A percentile compares a stretch with the other conserved stretches of the same genome.
Conservation (phyloP, 1,139 yeast species). For the Kluyveromyces sp. region DNA sequence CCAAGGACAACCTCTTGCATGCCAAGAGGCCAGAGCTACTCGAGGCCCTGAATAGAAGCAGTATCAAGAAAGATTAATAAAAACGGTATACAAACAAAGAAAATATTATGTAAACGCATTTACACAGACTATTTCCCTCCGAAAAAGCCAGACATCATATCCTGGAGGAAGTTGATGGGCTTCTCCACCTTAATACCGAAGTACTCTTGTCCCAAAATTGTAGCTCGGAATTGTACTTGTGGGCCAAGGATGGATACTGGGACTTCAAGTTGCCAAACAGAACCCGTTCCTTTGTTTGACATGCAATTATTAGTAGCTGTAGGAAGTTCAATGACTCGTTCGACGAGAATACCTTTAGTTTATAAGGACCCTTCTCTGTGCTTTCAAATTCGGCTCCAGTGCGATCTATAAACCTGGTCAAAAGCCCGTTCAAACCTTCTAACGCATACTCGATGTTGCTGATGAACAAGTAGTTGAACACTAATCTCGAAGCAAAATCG, state of each 20-base stretch:
- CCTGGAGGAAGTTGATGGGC: constrained; percentile 65
- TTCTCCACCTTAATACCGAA: constrained; percentile 54
- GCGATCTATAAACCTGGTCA: constrained; percentile 34
- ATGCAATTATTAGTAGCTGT: constrained; percentile 57
- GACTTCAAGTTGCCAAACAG: constrained; percentile 46
- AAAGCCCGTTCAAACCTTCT: constrained; percentile 31
- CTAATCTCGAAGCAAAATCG: constrained; percentile 50
- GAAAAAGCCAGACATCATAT: constrained; percentile 77
- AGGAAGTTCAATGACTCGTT: constrained; percentile 52
- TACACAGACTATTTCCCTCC: constrained; percentile 27
- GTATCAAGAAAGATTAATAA: constrained; percentile 14
- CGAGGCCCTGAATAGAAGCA: constrained; percentile 47
- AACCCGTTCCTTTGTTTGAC: constrained; percentile 46
- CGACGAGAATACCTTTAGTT: constrained; percentile 26
- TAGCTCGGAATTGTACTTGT: constrained; percentile 35
- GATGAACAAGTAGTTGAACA: constrained; percentile 60
- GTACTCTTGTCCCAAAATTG: constrained; percentile 46
- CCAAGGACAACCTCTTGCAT: constrained; percentile 51
- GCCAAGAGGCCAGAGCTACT: constrained; percentile 64
- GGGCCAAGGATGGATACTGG: constrained; percentile 40
- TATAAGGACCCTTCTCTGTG: constrained; percentile 21
- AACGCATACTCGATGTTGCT: constrained; percentile 54
- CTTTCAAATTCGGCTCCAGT: constrained; percentile 12
- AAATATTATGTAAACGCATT: neutral
- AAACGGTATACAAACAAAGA: neutral